Evolutionary conservation across 2,329 filamentous ascomycete genomes (phyloP), one percentile per base, ranked within the genome.

Genomic region (Thermoascus crustaceus): DNA sequence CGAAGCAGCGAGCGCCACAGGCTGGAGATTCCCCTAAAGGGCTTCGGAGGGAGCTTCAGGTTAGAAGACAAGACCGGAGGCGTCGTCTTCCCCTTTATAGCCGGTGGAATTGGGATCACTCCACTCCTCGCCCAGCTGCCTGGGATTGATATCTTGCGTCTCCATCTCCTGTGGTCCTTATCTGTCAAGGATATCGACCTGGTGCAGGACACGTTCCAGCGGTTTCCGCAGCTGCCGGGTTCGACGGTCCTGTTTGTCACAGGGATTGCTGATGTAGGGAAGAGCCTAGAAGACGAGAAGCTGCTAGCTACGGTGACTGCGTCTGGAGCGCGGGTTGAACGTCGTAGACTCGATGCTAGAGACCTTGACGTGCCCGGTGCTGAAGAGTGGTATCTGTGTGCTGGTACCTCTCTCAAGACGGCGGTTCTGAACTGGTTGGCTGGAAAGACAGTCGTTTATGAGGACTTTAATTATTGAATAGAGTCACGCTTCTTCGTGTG

Each of bases 51-150:
- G 1, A 64, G 68, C 2, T 81, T 82, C 42, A 55, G 48, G 10
- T 58, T 78, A 16, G 42, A 56, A 9, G 30, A 35, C n/a, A 18
- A 33, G 7, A 31, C 14, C 1, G 38, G 50, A 21, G 59, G 63
- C 1, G 35, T 27, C 7, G 60, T 76, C 1, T 53, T 69, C 1
- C 67, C 66, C 0, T 91, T 88, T 45, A 59, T 93, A 3, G 84
- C 84, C 4, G 84, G 76, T 0, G 86, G 86, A 3, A 82, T 94
- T 5, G 86, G 86, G 0, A 85, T 93, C 41, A 94, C 86, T 18
- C 86, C 86, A 2, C 48, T 91, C 3, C 64, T 93, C n/a, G 76
- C 78, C 0, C 82, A 85, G 47, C 68, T 78, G n/a, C 64, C 61
- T 0, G 58, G 71, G 4, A 52, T 85, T 1, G 56, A 66, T 39